Evolutionary conservation across 2,329 filamentous ascomycete species (phyloP).

Genomic region (Cladosporium austrohemisphaericum): DNA sequence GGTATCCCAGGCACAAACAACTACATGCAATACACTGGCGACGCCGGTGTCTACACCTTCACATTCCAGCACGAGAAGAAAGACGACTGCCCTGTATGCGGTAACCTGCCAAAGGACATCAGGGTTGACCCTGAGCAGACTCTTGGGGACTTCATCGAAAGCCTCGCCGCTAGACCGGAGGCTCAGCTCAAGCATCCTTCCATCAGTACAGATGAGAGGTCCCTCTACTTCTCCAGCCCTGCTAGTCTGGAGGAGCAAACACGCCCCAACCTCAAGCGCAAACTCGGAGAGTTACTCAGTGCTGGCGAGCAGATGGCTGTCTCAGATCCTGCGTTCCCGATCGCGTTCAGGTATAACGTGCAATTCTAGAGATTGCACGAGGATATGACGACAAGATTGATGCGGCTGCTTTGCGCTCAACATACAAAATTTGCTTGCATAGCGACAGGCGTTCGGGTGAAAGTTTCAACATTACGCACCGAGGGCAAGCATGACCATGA

Average conservation of each 20-base stretch:
- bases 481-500: too few species aligned
- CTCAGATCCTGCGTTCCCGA: constrained; percentile 78
- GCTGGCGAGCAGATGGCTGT: constrained; percentile 88
- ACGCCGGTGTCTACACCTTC: constrained; percentile 94
- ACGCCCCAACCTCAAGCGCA: constrained; percentile 74
- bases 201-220: constrained; percentile 73
- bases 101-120: constrained; percentile 73
- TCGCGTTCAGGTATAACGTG: constrained; percentile 62
- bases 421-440: constrained; percentile 5
- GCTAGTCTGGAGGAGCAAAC: constrained; percentile 80
- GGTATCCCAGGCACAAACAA: constrained; percentile 67
- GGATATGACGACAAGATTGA: neutral
- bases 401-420: neutral
- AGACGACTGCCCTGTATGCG: constrained; percentile 90
- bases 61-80: constrained; percentile 96
- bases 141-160: constrained; percentile 79
- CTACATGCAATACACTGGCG: constrained; percentile 99
- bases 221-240: constrained; percentile 84
- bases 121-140: constrained; percentile 67
- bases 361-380: constrained; percentile 35
- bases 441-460: constrained; percentile 8
- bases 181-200: constrained; percentile 93
- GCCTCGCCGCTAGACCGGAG: constrained; percentile 76
- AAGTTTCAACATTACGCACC: too few species aligned
- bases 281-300: constrained; percentile 69